Evolutionary conservation across 805 yeast species (phyloP).

Genomic region (Saccharomycopsis synnaedendra): DNA sequence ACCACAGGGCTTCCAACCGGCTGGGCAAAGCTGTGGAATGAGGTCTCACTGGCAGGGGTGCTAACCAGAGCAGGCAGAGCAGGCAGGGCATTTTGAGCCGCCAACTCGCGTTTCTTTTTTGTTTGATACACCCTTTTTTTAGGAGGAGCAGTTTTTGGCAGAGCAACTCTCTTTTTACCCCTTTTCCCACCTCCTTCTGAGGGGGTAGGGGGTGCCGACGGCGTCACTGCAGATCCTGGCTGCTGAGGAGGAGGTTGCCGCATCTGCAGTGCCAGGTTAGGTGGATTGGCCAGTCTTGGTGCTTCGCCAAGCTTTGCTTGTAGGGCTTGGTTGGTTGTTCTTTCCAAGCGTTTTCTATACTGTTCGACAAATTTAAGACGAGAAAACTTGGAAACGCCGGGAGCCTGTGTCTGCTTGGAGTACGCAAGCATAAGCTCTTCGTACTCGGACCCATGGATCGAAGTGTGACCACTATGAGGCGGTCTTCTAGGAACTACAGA

Average conservation of each 20-base stretch:
- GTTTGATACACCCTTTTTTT: too few relatives aligned
- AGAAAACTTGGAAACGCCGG: slow-evolving; percentile 54
- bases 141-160: too few relatives aligned
- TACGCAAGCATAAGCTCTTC: slow-evolving; percentile 80
- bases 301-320: slow-evolving; percentile 17
- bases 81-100: too few relatives aligned
- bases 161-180: too few relatives aligned
- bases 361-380: slow-evolving; percentile 84
- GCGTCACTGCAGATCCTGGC: background rate
- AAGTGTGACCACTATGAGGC: slow-evolving; percentile 47
- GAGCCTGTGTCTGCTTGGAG: slow-evolving; percentile 29
- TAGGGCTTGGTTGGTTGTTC: slow-evolving; percentile 33
- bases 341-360: slow-evolving; percentile 57
- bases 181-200: too few relatives aligned
- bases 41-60: too few relatives aligned
- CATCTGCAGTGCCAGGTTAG: background rate
- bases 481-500: background rate
- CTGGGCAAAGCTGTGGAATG: too few relatives aligned
- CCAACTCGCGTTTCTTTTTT: too few relatives aligned
- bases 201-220: too few relatives aligned
- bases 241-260: background rate
- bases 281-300: slow-evolving; percentile 6
- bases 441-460: slow-evolving; percentile 67
- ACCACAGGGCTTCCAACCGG: too few relatives aligned
- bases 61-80: too few relatives aligned